Conservation (phyloP, 257 asterid species). For the Agastache rugosa region DNA sequence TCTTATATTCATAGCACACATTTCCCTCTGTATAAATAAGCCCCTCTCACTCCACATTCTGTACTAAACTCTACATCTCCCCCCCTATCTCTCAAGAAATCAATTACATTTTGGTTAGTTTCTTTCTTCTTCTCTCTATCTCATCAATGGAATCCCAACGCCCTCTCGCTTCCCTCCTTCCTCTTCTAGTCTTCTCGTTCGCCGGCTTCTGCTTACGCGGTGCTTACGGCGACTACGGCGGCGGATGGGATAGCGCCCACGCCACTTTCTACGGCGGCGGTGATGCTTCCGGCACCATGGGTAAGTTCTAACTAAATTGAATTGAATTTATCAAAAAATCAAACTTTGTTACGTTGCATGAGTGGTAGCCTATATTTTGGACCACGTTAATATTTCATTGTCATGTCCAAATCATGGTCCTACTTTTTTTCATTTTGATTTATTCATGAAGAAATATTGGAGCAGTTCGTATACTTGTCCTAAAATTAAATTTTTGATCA, state of each 20-base stretch:
- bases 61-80: slow-evolving; percentile 26
- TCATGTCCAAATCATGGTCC: slow-evolving; percentile 28
- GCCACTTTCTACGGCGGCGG: slow-evolving; percentile 70
- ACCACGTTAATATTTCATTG: slow-evolving; percentile 24
- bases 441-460: neutral
- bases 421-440: too few relatives aligned
- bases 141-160: slow-evolving; percentile 47
- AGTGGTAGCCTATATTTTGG: neutral
- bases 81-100: neutral
- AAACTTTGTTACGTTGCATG: neutral
- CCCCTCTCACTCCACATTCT: slow-evolving; percentile 34
- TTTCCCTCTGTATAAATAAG: slow-evolving; percentile 51
- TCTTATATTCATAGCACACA: slow-evolving; percentile 13
- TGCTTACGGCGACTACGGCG: slow-evolving; percentile 45
- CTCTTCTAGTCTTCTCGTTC: slow-evolving; percentile 39
- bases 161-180: slow-evolving; percentile 33
- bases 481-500: too few relatives aligned
- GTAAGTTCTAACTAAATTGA: slow-evolving; percentile 27
- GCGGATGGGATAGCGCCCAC: slow-evolving; percentile 60
- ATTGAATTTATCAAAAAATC: too few relatives aligned
- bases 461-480: slow-evolving; percentile 4
- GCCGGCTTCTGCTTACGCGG: slow-evolving; percentile 37
- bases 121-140: neutral
- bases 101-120: too few relatives aligned
- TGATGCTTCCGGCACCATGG: slow-evolving; percentile 69